Evolutionary conservation across 1,284 basidiomycete species (phyloP), one percentile per base, ranked within the genome.

Genomic region (Ceratobasidium sp.): DNA sequence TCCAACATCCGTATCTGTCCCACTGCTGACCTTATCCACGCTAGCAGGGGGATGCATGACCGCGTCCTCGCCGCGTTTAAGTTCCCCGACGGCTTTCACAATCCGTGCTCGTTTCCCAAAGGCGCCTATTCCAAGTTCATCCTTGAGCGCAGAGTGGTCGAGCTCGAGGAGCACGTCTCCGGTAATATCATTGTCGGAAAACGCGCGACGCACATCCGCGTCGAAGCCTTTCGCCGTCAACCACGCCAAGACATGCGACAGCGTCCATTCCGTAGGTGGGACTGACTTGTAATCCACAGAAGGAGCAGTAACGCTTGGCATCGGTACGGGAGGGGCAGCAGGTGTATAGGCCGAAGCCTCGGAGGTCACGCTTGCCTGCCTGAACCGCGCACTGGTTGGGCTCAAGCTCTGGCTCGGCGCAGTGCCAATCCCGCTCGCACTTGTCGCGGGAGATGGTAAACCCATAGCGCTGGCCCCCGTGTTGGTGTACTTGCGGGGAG

Each of bases 101-200:
- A 99, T 95, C 66, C 95, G 90, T 80, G 95, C 88, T 18, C 97
- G 93, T 80, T 98, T 97, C 26, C 97, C 98, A 78, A 98, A 98
- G 1, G 96, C 95, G 75, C 88, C 84, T 76, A 99, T 95, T 58
- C 97, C 98, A 74, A 99, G 93, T 83, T 99, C 98, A n/a, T 83
- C 85, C 83, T 98, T 98, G 78, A 99, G 89, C 21, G 98, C 86
- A 78, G 92, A 92, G 62, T 91, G 89, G 77, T 98, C 96, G 76
- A 99, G 91, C 77, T 98, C 96, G 72, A 99, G 87, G 4, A 99
- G 87, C 26, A 98, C 93, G 78, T 99, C 98, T 16, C 98, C 97
- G 0, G 95, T 94, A 74, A 99, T 99, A 82, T 99, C 97, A 87
- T 99, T 96, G 82, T 98, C 95, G 93, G 79, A 28, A 63, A n/a